Base-by-base conservation (phyloP, 352 stramenopile genomes). In the Phytophthora uliginosa region DNA sequence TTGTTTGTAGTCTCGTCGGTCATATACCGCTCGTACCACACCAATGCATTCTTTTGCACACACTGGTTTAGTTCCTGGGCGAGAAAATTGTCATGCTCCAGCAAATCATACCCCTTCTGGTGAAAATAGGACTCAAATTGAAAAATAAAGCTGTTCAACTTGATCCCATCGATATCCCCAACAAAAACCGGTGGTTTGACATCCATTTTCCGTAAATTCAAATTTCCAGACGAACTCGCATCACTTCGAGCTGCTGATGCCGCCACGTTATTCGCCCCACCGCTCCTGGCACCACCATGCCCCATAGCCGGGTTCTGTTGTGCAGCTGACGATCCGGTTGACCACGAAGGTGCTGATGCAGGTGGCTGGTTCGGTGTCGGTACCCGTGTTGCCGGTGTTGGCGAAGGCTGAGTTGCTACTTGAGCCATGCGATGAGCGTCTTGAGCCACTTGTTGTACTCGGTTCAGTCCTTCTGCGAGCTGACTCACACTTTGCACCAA, bases 1-100 rank as follows among this genome's bases (percentile, higher is more conserved):
- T 26, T 26, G 24, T 26, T 26, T 26, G 24, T 26, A 26, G 24
- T 26, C 24, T 26, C 24, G 24, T 26, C 24, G 24, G 24, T 26
- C 24, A 53, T 53, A 13, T 7, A 53, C 9, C 47, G n/a, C 50
- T 56, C 50, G 24, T 56, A 56, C 50, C 22, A 56, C 8, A 56
- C 50, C 50, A 56, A 36, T 38, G 50, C 50, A 56, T 56, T 56
- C 50, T 56, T 56, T 56, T 36, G 50, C 20, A 36, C 50, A 7
- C 50, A 56, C 50, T 56, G 50, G 17, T 56, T 56, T n/a, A 56
- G 17, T 28, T 56, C 22, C 7, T 24, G 9, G 7, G 50, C 20
- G 7, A 56, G 20, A 13, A 56, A n/a, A 36, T 56, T 4, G 50
- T 36, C 50, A n/a, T 56, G 50, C 22, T 56, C 20, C 9, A 56